Base-by-base conservation (phyloP, 1,284 basidiomycete genomes). In the Ustilago cynodontis region DNA sequence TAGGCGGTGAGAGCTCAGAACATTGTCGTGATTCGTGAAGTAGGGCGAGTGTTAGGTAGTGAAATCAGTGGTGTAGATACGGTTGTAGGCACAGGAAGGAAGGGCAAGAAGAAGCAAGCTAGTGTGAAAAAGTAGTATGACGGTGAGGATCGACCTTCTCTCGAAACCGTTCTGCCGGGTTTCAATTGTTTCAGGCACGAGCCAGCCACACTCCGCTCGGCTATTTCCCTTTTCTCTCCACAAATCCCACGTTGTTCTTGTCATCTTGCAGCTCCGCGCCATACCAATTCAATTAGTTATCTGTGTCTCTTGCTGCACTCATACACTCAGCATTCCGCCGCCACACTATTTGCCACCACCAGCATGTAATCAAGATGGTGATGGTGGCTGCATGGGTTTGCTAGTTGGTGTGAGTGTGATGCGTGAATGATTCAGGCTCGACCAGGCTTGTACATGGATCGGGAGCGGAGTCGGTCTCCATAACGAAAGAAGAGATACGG, bases 371-470 rank as follows among this genome's bases (percentile, higher is more conserved):
- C n/a, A n/a, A n/a, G n/a, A n/a, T n/a, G n/a, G n/a, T n/a, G n/a
- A n/a, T n/a, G n/a, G n/a, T n/a, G n/a, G n/a, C n/a, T n/a, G n/a
- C n/a, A n/a, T n/a, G n/a, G n/a, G n/a, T n/a, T n/a, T n/a, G n/a
- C n/a, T n/a, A n/a, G n/a, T n/a, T 39, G 37, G 37, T 6, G 14
- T 39, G 3, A 31, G 5, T 14, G 28, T 28, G 22, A 13, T 14
- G 5, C 20, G 13, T 33, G n/a, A 11, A 37, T 22, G 8, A 18
- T 9, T 62, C 57, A 70, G 33, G 51, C 63, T 13, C 55, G 26
- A 22, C 59, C 59, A 10, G 55, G 63, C 45, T 65, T 66, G 54
- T 73, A 73, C 61, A 68, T 54, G 43, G 65, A 68, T 28, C 71
- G 65, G 35, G 57, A 51, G 13, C 71, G 71, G 18, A 73, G 52